Evolutionary conservation across 2,329 filamentous ascomycete genomes (phyloP).

Genomic region (Ilyonectria mors-panacis): DNA sequence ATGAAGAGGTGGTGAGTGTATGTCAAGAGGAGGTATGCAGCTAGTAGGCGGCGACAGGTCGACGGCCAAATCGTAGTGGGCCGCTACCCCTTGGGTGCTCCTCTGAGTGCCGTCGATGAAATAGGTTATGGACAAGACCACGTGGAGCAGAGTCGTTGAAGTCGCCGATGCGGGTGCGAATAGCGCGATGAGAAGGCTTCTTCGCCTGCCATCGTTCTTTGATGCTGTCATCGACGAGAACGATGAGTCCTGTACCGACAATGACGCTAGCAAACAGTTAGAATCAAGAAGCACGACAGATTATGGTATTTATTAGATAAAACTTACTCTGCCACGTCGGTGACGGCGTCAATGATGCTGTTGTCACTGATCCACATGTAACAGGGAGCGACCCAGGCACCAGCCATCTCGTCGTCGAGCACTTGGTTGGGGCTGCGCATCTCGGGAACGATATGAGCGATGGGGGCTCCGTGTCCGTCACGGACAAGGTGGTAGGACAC

Average conservation of each 20-base stretch:
- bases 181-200: slow-evolving; percentile 53
- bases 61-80: slow-evolving; percentile 55
- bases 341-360: slow-evolving; percentile 76
- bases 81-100: slow-evolving; percentile 51
- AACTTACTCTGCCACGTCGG: slow-evolving; percentile 89
- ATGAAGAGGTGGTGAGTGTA: not conserved
- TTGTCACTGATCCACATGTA: slow-evolving; percentile 91
- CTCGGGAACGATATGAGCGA: slow-evolving; percentile 91
- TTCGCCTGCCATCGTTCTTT: slow-evolving; percentile 78
- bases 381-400: slow-evolving; percentile 92
- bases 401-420: slow-evolving; percentile 80
- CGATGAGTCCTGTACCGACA: slow-evolving; percentile 89
- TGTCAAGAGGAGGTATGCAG: not conserved
- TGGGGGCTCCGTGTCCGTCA: slow-evolving; percentile 70
- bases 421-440: slow-evolving; percentile 79
- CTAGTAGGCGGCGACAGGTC: slow-evolving; percentile 56
- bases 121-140: slow-evolving; percentile 57
- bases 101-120: slow-evolving; percentile 59
- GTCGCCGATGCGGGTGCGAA: slow-evolving; percentile 44
- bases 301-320: slow-evolving; percentile 3
- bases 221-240: slow-evolving; percentile 93
- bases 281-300: slow-evolving; percentile 19
- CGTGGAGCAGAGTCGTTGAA: slow-evolving; percentile 46
- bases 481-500: slow-evolving; percentile 87
- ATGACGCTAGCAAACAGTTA: slow-evolving; percentile 77